Base-by-base conservation (phyloP, 306 rosid species). In the Cicer bijugum region DNA sequence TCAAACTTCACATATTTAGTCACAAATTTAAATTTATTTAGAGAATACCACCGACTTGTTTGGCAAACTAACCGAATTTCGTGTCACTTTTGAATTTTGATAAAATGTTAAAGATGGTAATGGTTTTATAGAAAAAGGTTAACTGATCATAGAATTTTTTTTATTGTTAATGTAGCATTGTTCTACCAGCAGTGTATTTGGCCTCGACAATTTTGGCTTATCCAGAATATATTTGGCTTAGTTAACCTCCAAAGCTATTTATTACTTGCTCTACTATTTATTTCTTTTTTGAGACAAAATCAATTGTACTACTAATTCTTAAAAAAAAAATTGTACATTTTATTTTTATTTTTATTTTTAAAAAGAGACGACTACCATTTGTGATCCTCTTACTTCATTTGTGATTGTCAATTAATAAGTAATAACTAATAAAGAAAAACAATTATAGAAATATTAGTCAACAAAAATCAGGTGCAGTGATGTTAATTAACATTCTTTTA, bases 391-490 rank as follows among this genome's bases (percentile, higher is more conserved):
- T 28, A 4, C 35, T 28, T 28, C 35, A 28, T 28, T 28, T 28
- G 35, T 28, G 35, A 28, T 28, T 44, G n/a, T 44, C 48, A 44
- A 44, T 20, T 20, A 20, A n/a, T 44, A 44, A 44, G 48, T 44
- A 44, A 44, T 28, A 28, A 28, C 48, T 8, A 44, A 44, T 9
- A 44, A 44, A 44, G 10, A 6, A n/a, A 47, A 11, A 11, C 16
- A 28, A 28, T 28, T 28, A 4, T 11, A 47, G 0, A 11, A 47
- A 28, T 28, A 28, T 47, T 6, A 69, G 90, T 87, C 90, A 87
- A 87, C 76, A 84, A 80, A 78, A 74, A 28, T 69, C 56, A 76
- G 88, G 80, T 82, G 78, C 78, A 4, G 73, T 44, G 67, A 45
- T 64, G 58, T 67, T 70, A 60, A 74, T 63, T 71, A 61, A 74